Evolutionary conservation across 768 basidiomycete species (phyloP).

Genomic region (Flagelloscypha sp.): DNA sequence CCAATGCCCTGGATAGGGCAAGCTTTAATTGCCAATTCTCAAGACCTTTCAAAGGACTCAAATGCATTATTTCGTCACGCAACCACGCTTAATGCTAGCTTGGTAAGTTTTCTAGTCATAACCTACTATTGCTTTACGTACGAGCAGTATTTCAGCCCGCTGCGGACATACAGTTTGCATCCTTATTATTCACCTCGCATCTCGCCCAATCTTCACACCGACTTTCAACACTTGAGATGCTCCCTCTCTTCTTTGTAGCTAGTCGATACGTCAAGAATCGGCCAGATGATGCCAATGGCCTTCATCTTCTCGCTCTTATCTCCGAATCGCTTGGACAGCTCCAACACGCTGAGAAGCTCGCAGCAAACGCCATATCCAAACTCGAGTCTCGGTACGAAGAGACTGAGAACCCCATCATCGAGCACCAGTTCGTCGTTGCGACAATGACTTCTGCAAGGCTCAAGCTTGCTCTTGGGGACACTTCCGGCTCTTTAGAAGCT

Average conservation of each 20-base stretch:
- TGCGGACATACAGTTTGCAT: slow-evolving; percentile 4
- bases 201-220: slow-evolving; percentile 4
- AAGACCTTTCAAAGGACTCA: slow-evolving; percentile 54
- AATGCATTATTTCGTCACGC: slow-evolving; percentile 68
- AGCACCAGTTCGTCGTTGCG: slow-evolving; percentile 72
- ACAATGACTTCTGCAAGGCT: slow-evolving; percentile 77
- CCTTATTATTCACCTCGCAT: not conserved
- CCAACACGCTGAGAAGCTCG: slow-evolving; percentile 47
- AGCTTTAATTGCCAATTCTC: slow-evolving; percentile 55
- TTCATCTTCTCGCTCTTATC: slow-evolving; percentile 79
- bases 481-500: slow-evolving; percentile 52
- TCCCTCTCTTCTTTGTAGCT: slow-evolving; percentile 76
- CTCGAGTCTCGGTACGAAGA: slow-evolving; percentile 88
- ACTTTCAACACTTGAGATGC: slow-evolving; percentile 38
- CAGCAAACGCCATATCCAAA: slow-evolving; percentile 56
- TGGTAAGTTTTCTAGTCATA: slow-evolving; percentile 36
- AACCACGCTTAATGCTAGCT: slow-evolving; percentile 44
- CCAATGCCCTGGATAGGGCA: slow-evolving; percentile 88
- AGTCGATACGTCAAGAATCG: slow-evolving; percentile 63
- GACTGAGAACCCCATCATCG: slow-evolving; percentile 70
- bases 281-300: slow-evolving; percentile 62
- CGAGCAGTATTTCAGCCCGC: slow-evolving; percentile 1
- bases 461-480: slow-evolving; percentile 51
- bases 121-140: slow-evolving; percentile 1
- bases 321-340: slow-evolving; percentile 77